Conservation (phyloP, 257 asterid genomes). For the Fraxinus quadrangulata region DNA sequence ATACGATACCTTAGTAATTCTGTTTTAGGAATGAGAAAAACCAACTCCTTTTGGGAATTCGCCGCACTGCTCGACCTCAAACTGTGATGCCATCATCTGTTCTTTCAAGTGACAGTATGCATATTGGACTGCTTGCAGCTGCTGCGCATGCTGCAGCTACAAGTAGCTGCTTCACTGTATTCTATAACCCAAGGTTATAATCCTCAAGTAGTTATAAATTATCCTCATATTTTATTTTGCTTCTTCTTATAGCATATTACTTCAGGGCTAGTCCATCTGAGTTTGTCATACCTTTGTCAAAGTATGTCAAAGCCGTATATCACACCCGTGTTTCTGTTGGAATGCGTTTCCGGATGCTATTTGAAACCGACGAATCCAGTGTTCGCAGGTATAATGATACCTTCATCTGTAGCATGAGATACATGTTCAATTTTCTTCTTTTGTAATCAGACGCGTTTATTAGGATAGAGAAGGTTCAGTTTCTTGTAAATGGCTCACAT, state of each 20-base stretch:
- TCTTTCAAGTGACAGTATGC: constrained; percentile 98
- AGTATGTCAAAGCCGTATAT: constrained; percentile 86
- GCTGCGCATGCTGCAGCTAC: constrained; percentile 99
- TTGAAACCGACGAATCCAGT: constrained; percentile 98
- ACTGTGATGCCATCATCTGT: constrained; percentile 99
- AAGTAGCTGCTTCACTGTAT: constrained; percentile 92
- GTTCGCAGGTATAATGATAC: constrained; percentile 73
- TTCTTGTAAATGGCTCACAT: not conserved
- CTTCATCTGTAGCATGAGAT: not conserved
- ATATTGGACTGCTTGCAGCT: constrained; percentile 95
- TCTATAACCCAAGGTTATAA: constrained; percentile 81
- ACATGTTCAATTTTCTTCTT: not conserved
- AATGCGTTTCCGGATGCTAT: constrained; percentile 95
- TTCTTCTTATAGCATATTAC: constrained; percentile 25
- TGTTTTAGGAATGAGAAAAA: constrained; percentile 82
- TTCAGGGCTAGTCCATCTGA: constrained; percentile 98
- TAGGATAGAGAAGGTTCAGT: not conserved
- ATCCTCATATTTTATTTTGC: not conserved
- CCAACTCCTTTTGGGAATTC: constrained; percentile 93
- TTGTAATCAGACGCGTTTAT: not conserved
- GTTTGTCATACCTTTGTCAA: constrained; percentile 85
- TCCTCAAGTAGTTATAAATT: not conserved
- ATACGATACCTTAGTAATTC: not conserved
- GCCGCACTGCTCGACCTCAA: constrained; percentile 90
- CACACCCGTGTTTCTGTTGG: constrained; percentile 96